Evolutionary conservation across 1,284 basidiomycete species (phyloP).

Genomic region (Heterobasidion parviporum): DNA sequence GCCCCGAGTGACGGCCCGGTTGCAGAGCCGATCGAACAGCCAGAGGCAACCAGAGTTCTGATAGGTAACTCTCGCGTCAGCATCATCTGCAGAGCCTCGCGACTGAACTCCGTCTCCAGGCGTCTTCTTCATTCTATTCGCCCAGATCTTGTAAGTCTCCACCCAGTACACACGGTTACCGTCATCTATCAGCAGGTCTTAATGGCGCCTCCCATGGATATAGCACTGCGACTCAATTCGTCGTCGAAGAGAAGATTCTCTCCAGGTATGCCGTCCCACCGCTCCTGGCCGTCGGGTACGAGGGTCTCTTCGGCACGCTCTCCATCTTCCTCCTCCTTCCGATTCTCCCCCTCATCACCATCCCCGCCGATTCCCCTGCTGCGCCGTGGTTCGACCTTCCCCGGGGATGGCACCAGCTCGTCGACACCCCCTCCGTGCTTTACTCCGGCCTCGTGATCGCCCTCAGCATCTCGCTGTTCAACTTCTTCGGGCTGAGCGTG

Average conservation of each 20-base stretch:
- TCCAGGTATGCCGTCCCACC: constrained; percentile 81
- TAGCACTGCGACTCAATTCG: constrained; percentile 87
- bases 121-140: constrained; percentile 88
- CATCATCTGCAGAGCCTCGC: constrained; percentile 8
- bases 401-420: constrained; percentile 87
- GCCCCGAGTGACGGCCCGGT: constrained; percentile 14
- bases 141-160: constrained; percentile 85
- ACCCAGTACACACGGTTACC: background rate
- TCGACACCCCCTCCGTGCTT: constrained; percentile 71
- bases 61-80: constrained; percentile 36
- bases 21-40: constrained; percentile 40
- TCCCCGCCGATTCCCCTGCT: constrained; percentile 60
- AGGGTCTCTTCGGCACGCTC: constrained; percentile 86
- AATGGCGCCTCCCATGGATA: background rate
- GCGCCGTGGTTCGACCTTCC: constrained; percentile 72
- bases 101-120: constrained; percentile 34
- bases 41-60: constrained; percentile 56
- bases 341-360: constrained; percentile 37
- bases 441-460: constrained; percentile 76
- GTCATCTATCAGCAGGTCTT: constrained; percentile 4
- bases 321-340: constrained; percentile 74
- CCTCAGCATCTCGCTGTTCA: constrained; percentile 86
- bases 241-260: constrained; percentile 96
- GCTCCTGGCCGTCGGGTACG: constrained; percentile 90
- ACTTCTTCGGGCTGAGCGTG: constrained; percentile 91